Conservation (phyloP, 345 rosid species). For the Iberis pinnata region DNA sequence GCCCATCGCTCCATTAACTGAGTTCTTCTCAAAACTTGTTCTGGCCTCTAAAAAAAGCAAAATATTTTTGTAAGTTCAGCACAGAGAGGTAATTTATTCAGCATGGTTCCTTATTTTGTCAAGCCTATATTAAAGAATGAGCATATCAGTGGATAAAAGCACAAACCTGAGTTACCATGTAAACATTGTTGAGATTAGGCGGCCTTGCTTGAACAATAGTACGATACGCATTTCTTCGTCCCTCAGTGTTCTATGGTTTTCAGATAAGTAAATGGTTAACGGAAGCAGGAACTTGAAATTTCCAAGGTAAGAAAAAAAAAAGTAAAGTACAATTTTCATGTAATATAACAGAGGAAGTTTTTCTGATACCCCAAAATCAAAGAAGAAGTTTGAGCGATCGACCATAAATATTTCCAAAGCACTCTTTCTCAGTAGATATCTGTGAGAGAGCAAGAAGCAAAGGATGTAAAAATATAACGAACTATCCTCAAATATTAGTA, state of each 20-base stretch:
- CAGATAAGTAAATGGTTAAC: conserved; percentile 5
- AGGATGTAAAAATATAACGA: background rate
- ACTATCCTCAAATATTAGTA: background rate
- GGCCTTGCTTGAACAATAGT: conserved; percentile 82
- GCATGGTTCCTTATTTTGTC: background rate
- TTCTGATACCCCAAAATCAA: conserved; percentile 80
- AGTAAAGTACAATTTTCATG: background rate
- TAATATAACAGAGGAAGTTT: background rate
- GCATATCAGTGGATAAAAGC: background rate
- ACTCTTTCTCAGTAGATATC: conserved; percentile 82
- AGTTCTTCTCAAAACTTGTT: conserved; percentile 77
- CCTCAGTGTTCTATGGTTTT: conserved; percentile 56
- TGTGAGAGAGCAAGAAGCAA: conserved; percentile 22
- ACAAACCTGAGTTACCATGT: conserved; percentile 83
- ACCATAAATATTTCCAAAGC: conserved; percentile 93
- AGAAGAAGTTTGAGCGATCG: conserved; percentile 88
- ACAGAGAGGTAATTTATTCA: background rate
- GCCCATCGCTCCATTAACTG: conserved; percentile 94
- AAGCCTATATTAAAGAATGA: background rate
- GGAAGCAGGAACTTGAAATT: background rate
- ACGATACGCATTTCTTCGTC: conserved; percentile 70
- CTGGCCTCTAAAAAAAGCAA: conserved; percentile 58
- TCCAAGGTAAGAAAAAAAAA: background rate
- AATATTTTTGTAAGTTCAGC: conserved; percentile 14
- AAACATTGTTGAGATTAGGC: conserved; percentile 68